A percentile compares a stretch with the other conserved stretches of the same genome.
These are phyloP conservation scores for Solanum tarapatanum DNA, from an alignment of 257 asterid genomes.

Conservation along the genomic window DNA sequence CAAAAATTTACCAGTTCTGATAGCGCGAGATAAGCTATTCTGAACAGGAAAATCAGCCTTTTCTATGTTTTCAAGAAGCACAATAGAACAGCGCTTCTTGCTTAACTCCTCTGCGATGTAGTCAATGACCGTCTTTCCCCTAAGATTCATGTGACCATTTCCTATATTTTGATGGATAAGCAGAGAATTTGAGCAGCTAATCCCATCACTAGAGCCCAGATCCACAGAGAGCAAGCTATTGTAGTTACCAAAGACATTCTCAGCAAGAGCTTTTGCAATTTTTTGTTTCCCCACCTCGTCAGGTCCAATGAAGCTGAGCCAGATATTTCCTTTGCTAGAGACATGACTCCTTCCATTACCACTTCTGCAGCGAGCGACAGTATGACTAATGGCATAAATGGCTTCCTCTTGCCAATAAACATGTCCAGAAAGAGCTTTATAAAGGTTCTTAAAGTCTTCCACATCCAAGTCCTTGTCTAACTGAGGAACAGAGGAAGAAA, in stretches of 20 bases:
- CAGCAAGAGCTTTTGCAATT: constrained; percentile 60
- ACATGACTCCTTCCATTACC: constrained; percentile 24
- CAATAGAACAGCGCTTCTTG: constrained; percentile 49
- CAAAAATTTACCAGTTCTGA: constrained; percentile 65
- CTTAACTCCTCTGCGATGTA: constrained; percentile 61
- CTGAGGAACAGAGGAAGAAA: constrained; percentile 27
- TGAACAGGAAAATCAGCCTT: constrained; percentile 64
- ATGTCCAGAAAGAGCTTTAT: constrained; percentile 52
- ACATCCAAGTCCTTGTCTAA: constrained; percentile 18
- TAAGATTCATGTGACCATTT: constrained; percentile 17
- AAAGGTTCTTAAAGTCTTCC: constrained; percentile 41
- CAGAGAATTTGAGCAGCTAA: constrained; percentile 19
- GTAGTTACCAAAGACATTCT: constrained; percentile 44
- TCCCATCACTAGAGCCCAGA: constrained; percentile 24
- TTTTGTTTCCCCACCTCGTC: constrained; percentile 75
- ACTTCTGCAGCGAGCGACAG: constrained; percentile 40
- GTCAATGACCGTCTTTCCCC: constrained; percentile 67
- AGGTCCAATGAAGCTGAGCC: constrained; percentile 82
- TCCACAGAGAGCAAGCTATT: constrained; percentile 43
- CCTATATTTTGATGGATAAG: constrained; percentile 29
- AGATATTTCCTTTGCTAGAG: constrained; percentile 51
- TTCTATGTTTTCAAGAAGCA: constrained; percentile 72
- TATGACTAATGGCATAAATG: constrained; percentile 36
- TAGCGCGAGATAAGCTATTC: constrained; percentile 50
- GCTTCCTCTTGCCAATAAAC: constrained; percentile 81